These are phyloP conservation scores for Melampsora americana DNA, from an alignment of 1,284 basidiomycete genomes.

Conservation along the genomic window DNA sequence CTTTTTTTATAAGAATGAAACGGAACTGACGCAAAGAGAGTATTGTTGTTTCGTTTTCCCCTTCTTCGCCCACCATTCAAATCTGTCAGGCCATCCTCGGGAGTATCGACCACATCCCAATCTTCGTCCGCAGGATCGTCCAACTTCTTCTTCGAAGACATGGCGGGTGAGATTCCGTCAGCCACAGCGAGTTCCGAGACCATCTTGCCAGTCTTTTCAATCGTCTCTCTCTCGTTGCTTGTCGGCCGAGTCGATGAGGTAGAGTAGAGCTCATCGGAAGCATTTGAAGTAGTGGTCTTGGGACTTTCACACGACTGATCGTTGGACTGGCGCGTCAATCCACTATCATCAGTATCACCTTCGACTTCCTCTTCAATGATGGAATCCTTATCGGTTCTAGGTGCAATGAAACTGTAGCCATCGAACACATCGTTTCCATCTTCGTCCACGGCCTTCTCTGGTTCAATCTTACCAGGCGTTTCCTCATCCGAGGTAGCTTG, in stretches of 20 bases:
- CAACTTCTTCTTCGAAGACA: slow-evolving; percentile 61
- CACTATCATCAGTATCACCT: slow-evolving; percentile 58
- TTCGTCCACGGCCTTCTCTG: slow-evolving; percentile 37
- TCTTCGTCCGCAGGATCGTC: slow-evolving; percentile 71
- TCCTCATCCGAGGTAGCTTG: slow-evolving; percentile 58
- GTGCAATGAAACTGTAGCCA: slow-evolving; percentile 71
- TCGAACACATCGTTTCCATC: slow-evolving; percentile 63
- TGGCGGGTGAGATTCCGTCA: no score
- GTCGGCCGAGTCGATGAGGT: not conserved
- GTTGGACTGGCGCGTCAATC: slow-evolving; percentile 54
- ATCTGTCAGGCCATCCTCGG: slow-evolving; percentile 66
- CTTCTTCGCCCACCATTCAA: slow-evolving; percentile 61
- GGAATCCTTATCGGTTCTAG: slow-evolving; percentile 66
- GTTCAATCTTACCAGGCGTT: slow-evolving; percentile 12
- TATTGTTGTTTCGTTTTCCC: slow-evolving; percentile 62
- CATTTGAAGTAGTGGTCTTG: slow-evolving; percentile 46
- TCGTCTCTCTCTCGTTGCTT: not conserved
- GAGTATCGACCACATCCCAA: slow-evolving; percentile 77
- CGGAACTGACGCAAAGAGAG: slow-evolving; percentile 74
- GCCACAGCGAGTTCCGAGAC: no score
- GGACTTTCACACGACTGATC: slow-evolving; percentile 45
- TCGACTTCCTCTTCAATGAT: slow-evolving; percentile 69
- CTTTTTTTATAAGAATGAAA: slow-evolving; percentile 61
- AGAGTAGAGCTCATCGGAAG: slow-evolving; percentile 49
- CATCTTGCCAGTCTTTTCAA: not conserved